These are phyloP conservation scores for Boletus calvinii DNA, from an alignment of 1,284 basidiomycete species.

Conservation along the genomic window DNA sequence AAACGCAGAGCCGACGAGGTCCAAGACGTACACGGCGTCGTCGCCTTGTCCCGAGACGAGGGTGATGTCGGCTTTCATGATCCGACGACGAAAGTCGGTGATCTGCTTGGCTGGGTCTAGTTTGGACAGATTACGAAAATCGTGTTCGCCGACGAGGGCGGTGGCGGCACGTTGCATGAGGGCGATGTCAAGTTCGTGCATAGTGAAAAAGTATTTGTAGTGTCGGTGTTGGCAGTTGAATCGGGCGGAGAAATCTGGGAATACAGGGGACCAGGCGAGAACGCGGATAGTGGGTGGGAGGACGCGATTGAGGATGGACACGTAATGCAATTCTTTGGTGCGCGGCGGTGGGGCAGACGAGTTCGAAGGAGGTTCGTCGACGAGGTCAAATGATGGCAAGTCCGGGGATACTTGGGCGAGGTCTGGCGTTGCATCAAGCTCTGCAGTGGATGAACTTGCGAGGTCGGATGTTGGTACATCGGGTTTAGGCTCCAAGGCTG, in stretches of 20 bases:
- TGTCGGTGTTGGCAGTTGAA: conserved; percentile 88
- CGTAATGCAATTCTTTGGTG: conserved; percentile 69
- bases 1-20: conserved; percentile 88
- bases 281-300: conserved; percentile 89
- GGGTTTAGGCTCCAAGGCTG: neutral
- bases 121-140: conserved; percentile 96
- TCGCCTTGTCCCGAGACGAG: conserved; percentile 30
- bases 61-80: conserved; percentile 64
- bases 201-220: conserved; percentile 96
- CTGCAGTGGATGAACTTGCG: neutral
- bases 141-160: conserved; percentile 84
- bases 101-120: conserved; percentile 95
- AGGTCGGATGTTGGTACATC: neutral
- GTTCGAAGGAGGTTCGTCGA: conserved; percentile 30
- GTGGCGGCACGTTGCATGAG: conserved; percentile 79
- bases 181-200: conserved; percentile 62
- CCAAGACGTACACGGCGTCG: conserved; percentile 68
- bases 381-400: conserved; percentile 16
- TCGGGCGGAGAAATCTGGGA: conserved; percentile 78
- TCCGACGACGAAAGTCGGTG: conserved; percentile 67
- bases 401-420: neutral
- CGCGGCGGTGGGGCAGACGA: conserved; percentile 28
- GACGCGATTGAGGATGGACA: conserved; percentile 83
- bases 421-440: conserved; percentile 2
- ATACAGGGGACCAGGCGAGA: conserved; percentile 95